These are phyloP conservation scores for Punica granatum DNA, from an alignment of 345 rosid species.

Conservation along the genomic window DNA sequence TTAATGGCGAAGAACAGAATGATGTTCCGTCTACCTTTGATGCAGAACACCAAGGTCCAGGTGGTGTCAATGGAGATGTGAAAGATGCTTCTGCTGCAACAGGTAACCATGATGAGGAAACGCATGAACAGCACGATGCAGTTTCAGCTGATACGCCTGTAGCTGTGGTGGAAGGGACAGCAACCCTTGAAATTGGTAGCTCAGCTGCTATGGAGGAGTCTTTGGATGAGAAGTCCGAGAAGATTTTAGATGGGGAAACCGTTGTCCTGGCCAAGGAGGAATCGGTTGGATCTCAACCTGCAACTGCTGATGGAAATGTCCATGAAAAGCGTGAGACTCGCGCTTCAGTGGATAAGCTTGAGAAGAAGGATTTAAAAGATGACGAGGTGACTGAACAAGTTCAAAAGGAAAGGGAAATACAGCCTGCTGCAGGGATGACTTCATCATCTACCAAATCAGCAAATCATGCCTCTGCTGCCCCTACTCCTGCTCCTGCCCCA, in stretches of 20 bases:
- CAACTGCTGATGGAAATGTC: slow-evolving; percentile 16
- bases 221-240: slow-evolving; percentile 22
- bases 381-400: slow-evolving; percentile 19
- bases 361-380: slow-evolving; percentile 18
- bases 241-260: slow-evolving; percentile 11
- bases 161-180: slow-evolving; percentile 14
- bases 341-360: slow-evolving; percentile 23
- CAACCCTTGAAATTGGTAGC: slow-evolving; percentile 11
- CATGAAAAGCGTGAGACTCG: slow-evolving; percentile 19
- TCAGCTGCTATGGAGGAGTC: slow-evolving; percentile 17
- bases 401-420: slow-evolving; percentile 14
- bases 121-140: slow-evolving; percentile 3
- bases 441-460: slow-evolving; percentile 36
- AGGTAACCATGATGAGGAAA: slow-evolving; percentile 4
- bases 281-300: slow-evolving; percentile 17
- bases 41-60: slow-evolving; percentile 3
- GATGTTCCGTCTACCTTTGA: background rate
- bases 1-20: slow-evolving; percentile 3
- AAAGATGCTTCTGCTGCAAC: background rate
- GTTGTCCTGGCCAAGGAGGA: slow-evolving; percentile 17
- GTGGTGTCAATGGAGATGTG: slow-evolving; percentile 1
- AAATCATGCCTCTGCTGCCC: slow-evolving; percentile 8
- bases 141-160: slow-evolving; percentile 9
- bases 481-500: no score
- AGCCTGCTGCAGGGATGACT: slow-evolving; percentile 12